phyloP scores from a whole-genome alignment of 2,329 filamentous ascomycete genomes.

The Cordyceps javanica region DNA sequence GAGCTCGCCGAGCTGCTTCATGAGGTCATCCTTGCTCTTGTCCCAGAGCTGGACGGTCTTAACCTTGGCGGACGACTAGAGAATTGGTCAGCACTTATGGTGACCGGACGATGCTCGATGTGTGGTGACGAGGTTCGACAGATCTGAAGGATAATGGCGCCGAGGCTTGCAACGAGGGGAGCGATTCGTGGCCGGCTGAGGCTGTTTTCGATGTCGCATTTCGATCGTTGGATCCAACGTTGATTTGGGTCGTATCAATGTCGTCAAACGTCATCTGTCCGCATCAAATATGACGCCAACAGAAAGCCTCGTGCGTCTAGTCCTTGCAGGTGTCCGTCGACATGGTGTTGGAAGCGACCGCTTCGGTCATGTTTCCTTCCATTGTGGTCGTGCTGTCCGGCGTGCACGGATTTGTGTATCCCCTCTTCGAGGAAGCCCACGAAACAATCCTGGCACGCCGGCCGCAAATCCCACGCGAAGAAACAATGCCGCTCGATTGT shows the following conservation, averaged over 20 bases:
- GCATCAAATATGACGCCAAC: neutral
- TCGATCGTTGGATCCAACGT: neutral
- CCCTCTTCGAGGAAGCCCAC: neutral
- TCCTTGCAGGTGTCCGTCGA: neutral
- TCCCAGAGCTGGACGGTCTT: constrained; percentile 96
- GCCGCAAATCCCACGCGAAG: neutral
- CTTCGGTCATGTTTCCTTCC: neutral
- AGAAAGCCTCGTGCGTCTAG: neutral
- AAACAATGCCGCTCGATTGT: neutral
- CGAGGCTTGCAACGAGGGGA: neutral
- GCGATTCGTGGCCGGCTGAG: neutral
- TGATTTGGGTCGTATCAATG: neutral
- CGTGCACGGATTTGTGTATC: neutral
- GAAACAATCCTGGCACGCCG: neutral
- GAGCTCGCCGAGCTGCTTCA: constrained; percentile 89
- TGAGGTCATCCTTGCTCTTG: constrained; percentile 99
- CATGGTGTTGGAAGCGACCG: neutral
- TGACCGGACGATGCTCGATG: neutral
- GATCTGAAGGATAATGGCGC: neutral
- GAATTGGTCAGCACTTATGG: constrained; percentile 3
- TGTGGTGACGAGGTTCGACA: neutral
- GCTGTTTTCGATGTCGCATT: neutral
- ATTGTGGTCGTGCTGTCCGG: neutral
- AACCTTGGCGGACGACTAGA: constrained; percentile 59
- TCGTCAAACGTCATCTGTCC: neutral